These are phyloP conservation scores for Diplodia scrobiculata DNA, from an alignment of 2,329 filamentous ascomycete genomes.

Conservation along the genomic window DNA sequence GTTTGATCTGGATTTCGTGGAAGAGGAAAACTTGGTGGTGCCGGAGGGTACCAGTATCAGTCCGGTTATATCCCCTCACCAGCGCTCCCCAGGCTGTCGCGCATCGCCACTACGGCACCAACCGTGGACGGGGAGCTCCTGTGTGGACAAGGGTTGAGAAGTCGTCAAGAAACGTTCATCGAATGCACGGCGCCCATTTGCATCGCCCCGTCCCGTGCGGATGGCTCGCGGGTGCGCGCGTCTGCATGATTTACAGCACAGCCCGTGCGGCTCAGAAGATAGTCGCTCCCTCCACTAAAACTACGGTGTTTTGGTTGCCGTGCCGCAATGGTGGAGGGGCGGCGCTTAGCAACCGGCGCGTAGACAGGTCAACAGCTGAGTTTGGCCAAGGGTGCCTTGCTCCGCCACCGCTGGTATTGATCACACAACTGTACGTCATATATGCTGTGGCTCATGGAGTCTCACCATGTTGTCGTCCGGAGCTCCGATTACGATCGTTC, in stretches of 20 bases:
- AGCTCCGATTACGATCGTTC: too few species aligned
- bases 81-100: neutral
- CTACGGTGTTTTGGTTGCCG: neutral
- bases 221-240: neutral
- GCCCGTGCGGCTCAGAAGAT: neutral
- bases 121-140: neutral
- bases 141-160: neutral
- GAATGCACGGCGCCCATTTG: constrained; percentile 6
- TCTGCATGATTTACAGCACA: neutral
- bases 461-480: too few species aligned
- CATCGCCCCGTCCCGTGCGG: neutral
- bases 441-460: neutral
- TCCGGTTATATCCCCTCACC: neutral
- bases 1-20: neutral
- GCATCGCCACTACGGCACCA: neutral
- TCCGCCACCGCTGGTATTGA: neutral
- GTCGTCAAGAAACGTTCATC: neutral
- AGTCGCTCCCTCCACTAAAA: too few species aligned
- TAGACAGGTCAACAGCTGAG: neutral
- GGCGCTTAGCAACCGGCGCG: neutral
- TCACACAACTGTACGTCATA: too few species aligned
- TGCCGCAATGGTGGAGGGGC: neutral
- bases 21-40: neutral
- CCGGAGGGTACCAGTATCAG: neutral
- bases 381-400: neutral